Evolutionary conservation across 208 protist genomes (phyloP).

Genomic region (Crithidia sp.): DNA sequence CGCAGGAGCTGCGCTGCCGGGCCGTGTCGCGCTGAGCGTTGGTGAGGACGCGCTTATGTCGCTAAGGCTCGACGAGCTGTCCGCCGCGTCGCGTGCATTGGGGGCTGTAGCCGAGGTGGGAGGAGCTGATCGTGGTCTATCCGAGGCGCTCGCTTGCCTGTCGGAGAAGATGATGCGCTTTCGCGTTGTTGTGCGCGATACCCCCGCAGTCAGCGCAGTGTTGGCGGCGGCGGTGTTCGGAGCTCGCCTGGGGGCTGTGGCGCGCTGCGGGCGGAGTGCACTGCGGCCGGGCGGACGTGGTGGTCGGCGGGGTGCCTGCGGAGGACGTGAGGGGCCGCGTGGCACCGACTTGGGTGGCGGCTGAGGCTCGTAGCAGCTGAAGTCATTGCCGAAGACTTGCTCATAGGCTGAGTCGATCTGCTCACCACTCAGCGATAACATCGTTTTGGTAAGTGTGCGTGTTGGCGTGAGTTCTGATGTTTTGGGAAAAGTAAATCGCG

Average conservation of each 20-base stretch:
- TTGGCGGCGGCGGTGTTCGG: background rate
- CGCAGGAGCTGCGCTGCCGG: too few species aligned
- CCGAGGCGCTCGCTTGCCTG: background rate
- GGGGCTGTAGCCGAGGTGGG: background rate
- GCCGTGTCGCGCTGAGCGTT: background rate
- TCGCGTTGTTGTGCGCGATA: background rate
- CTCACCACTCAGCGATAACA: background rate
- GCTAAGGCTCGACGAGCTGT: background rate
- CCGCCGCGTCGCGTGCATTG: background rate
- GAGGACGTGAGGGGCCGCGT: background rate
- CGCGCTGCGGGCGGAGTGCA: background rate
- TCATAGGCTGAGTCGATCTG: conserved; percentile 9
- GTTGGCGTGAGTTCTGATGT: too few species aligned
- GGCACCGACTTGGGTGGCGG: background rate
- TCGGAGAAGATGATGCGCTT: conserved; percentile 14
- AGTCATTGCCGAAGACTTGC: conserved; percentile 18
- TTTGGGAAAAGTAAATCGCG: too few species aligned
- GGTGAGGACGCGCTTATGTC: background rate
- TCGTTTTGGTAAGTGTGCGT: background rate
- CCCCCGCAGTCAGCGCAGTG: background rate
- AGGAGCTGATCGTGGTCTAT: background rate
- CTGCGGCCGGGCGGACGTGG: background rate
- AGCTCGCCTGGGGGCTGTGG: background rate
- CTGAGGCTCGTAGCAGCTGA: conserved; percentile 4
- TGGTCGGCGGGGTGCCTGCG: background rate